A percentile compares a stretch with the other conserved stretches of the same genome.
phyloP scores from a whole-genome alignment of 2,329 filamentous ascomycete genomes.

The Cytospora schulzeri region DNA sequence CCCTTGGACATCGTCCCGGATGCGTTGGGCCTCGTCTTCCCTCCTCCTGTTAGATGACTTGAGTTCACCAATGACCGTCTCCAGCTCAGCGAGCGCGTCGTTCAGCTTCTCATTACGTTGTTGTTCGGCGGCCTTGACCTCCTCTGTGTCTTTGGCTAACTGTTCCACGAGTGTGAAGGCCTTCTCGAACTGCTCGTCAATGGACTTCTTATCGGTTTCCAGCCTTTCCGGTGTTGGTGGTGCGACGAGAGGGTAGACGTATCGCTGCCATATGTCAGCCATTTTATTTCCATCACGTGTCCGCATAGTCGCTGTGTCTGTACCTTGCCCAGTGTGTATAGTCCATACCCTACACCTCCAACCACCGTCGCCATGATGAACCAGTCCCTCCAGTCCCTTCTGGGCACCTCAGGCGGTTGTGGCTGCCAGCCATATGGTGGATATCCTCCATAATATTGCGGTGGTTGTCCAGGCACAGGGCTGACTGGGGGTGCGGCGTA shows the following conservation, averaged over 20 bases:
- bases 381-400: constrained; percentile 96
- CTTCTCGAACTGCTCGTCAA: constrained; percentile 91
- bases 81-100: constrained; percentile 77
- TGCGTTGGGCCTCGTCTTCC: constrained; percentile 83
- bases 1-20: constrained; percentile 81
- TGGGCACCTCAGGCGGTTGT: constrained; percentile 61
- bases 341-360: constrained; percentile 83
- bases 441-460: constrained; percentile 48
- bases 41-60: constrained; percentile 79
- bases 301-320: constrained; percentile 16
- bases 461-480: constrained; percentile 48
- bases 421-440: constrained; percentile 59
- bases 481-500: constrained; percentile 47
- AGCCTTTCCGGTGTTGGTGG: constrained; percentile 92
- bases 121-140: constrained; percentile 84
- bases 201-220: constrained; percentile 88
- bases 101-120: constrained; percentile 83
- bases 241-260: constrained; percentile 86
- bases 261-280: constrained; percentile 60
- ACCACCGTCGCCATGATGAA: constrained; percentile 99
- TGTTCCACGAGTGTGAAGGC: constrained; percentile 92
- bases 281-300: no score
- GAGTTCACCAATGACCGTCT: constrained; percentile 77
- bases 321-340: constrained; percentile 87
- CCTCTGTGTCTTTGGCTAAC: constrained; percentile 84